Evolutionary conservation across 2,329 filamentous ascomycete genomes (phyloP), one percentile per base, ranked within the genome.

Genomic region (Harringtonia aguacate): DNA sequence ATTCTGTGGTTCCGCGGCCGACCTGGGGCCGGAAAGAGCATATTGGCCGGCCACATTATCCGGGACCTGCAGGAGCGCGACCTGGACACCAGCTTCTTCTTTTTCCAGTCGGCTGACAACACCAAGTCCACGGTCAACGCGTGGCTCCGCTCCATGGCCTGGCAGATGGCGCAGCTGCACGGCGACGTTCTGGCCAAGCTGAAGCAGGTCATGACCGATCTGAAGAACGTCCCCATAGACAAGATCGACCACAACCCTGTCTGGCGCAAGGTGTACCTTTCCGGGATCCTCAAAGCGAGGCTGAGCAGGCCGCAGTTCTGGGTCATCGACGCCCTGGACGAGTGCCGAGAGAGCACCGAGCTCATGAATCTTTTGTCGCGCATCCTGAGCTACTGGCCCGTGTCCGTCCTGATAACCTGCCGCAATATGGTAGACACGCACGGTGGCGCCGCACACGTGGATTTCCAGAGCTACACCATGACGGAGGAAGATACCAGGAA

Each of bases 51-150:
- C 9, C 36, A 48, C 29, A 30, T 53, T 3, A 36, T 55, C 29
- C 39, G 44, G n/a, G 39, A 55, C 5, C 29, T 54, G 12, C 45
- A 46, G 8, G 20, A 8, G 2, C 8, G 10, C 1, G 50, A 37
- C 0, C 22, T 33, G 0, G 48, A 56, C 14, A 47, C 44, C 30
- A 51, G 46, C 28, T 53, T 48, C 34, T 53, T 50, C 44, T 56
- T 55, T 24, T 55, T 55, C 33, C 36, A 41, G 13, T 29, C 31
- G 2, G 41, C 40, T 4, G 49, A 54, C 37, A 48, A 31, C 4
- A 31, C 83, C 49, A 78, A 76, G 56, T 45, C 34, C 1, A 52
- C 37, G 9, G 15, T 50, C 3, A 53, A 46, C 14, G 8, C 48
- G 0, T 56, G 56, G 2, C 33, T 62, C 7, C 41, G 55, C 3